Conservation (phyloP, 106 monocot genomes). For the Cymbidium sinense region DNA sequence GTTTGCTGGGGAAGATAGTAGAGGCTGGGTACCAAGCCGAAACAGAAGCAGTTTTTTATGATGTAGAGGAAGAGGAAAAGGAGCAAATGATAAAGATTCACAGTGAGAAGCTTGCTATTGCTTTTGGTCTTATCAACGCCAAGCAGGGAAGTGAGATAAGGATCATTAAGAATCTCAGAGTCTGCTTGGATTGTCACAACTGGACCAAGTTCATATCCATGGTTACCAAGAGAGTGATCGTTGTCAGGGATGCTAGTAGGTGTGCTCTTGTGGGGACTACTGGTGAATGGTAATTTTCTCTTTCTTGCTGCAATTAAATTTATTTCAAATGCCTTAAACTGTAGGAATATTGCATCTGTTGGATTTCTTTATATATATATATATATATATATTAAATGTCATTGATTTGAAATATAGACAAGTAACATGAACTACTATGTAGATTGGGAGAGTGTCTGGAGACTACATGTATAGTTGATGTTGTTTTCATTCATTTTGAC, state of each 20-base stretch:
- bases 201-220: slow-evolving; percentile 61
- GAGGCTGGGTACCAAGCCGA: slow-evolving; percentile 62
- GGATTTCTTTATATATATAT: no score
- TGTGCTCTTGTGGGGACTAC: slow-evolving; percentile 75
- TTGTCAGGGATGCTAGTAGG: slow-evolving; percentile 75
- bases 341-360: no score
- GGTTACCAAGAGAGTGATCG: slow-evolving; percentile 55
- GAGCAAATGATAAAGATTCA: slow-evolving; percentile 64
- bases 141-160: slow-evolving; percentile 49
- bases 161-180: slow-evolving; percentile 79
- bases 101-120: slow-evolving; percentile 82
- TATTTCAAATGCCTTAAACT: no score
- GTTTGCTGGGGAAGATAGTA: slow-evolving; percentile 32
- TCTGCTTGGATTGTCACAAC: slow-evolving; percentile 75
- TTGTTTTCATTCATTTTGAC: no score
- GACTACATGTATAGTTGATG: no score
- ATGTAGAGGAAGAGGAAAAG: slow-evolving; percentile 90
- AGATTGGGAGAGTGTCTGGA: no score
- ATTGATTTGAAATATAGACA: no score
- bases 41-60: slow-evolving; percentile 48
- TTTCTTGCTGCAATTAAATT: no score
- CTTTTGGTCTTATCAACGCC: slow-evolving; percentile 59
- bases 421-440: no score
- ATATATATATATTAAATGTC: no score
- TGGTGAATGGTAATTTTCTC: slow-evolving; percentile 41